phyloP scores from a whole-genome alignment of 2,329 filamentous ascomycete genomes.

The Zasmidium angulare region DNA sequence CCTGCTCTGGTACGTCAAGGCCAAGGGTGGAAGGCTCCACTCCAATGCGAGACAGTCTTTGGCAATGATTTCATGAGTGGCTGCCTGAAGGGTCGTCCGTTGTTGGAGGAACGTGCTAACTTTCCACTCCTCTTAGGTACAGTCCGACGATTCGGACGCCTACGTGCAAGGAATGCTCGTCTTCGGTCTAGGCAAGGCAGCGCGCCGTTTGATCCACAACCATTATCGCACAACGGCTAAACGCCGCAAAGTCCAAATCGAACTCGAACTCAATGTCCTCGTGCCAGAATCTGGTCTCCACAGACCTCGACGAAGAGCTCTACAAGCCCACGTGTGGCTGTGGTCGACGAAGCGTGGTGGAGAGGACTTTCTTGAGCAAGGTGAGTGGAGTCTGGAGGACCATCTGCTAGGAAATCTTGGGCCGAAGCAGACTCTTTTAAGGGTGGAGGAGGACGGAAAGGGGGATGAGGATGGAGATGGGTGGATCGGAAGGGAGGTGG shows the following conservation, averaged over 20 bases:
- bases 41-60: too few species aligned
- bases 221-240: conserved; percentile 25
- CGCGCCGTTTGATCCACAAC: conserved; percentile 22
- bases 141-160: conserved; percentile 15
- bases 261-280: conserved; percentile 24
- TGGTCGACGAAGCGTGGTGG: not conserved
- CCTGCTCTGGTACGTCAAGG: conserved; percentile 26
- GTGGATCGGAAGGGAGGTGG: conserved; percentile 19
- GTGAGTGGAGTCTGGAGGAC: conserved; percentile 26
- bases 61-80: too few species aligned
- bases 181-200: conserved; percentile 25
- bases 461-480: conserved; percentile 21
- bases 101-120: too few species aligned
- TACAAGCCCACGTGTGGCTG: conserved; percentile 24
- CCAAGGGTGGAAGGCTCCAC: too few species aligned
- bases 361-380: not conserved
- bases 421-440: conserved; percentile 6
- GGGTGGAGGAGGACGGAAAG: conserved; percentile 13
- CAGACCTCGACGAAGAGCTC: conserved; percentile 13
- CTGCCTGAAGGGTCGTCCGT: too few species aligned
- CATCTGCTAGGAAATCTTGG: conserved; percentile 23
- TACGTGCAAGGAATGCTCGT: conserved; percentile 32
- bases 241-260: conserved; percentile 19
- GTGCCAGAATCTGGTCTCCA: not conserved
- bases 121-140: too few species aligned